phyloP scores from a whole-genome alignment of 176 grass and related monocot genomes.

The Bolboschoenus planiculmis region DNA sequence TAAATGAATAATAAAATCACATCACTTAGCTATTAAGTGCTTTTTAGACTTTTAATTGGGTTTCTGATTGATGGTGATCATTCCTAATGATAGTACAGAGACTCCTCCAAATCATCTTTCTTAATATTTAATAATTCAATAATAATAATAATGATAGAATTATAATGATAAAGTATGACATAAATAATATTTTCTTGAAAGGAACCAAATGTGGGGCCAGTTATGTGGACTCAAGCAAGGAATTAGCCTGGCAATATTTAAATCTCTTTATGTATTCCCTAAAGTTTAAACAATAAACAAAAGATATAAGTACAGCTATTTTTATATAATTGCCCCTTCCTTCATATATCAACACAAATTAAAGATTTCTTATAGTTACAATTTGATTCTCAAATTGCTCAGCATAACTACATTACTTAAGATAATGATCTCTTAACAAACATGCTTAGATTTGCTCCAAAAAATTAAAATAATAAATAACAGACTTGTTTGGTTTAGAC shows the following conservation, averaged over 20 bases:
- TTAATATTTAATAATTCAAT: not conserved
- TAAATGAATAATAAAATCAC: not conserved
- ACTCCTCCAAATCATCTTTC: not conserved
- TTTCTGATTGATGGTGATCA: not conserved
- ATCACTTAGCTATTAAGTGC: not conserved
- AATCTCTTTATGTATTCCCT: not conserved
- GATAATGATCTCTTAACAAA: not conserved
- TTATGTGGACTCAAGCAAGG: constrained; percentile 11
- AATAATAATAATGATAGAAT: not conserved
- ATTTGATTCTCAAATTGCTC: not conserved
- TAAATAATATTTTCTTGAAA: not conserved
- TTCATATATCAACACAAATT: not conserved
- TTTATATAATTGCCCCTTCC: not conserved
- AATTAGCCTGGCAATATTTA: constrained; percentile 13
- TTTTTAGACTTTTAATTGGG: not conserved
- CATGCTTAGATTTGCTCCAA: not conserved
- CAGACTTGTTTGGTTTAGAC: too few relatives aligned
- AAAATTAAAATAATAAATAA: too few relatives aligned
- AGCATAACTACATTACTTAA: too few relatives aligned
- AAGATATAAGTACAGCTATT: not conserved
- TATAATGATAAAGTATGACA: not conserved
- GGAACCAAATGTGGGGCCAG: not conserved
- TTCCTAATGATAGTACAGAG: not conserved
- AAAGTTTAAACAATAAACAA: not conserved
- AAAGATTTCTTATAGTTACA: not conserved